phyloP scores from a whole-genome alignment of 768 basidiomycete genomes.

The Scleroderma citrinum region DNA sequence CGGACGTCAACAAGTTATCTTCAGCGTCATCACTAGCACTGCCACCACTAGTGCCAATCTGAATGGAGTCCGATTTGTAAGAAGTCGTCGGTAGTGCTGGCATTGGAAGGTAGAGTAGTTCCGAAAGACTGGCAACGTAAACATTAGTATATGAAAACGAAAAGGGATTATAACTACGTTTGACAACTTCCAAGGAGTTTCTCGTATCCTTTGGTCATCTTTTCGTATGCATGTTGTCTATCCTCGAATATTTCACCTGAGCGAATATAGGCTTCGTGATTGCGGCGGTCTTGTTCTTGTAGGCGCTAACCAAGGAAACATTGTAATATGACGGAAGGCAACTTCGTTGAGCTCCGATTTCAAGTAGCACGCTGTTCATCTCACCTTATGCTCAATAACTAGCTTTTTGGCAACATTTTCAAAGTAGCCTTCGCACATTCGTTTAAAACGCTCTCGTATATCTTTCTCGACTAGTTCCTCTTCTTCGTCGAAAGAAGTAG shows the following conservation, averaged over 20 bases:
- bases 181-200: constrained; percentile 86
- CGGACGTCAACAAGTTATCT: constrained; percentile 40
- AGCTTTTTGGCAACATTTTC: constrained; percentile 89
- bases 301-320: constrained; percentile 54
- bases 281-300: constrained; percentile 94
- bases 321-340: not conserved
- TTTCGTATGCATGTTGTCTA: constrained; percentile 97
- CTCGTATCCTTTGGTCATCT: constrained; percentile 95
- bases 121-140: constrained; percentile 61
- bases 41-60: constrained; percentile 55
- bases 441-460: constrained; percentile 81
- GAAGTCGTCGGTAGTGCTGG: constrained; percentile 80
- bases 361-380: constrained; percentile 10
- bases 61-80: constrained; percentile 76
- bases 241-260: constrained; percentile 99
- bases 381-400: constrained; percentile 83
- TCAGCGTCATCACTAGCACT: constrained; percentile 51
- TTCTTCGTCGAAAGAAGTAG: constrained; percentile 40
- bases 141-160: constrained; percentile 9
- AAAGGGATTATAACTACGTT: constrained; percentile 45
- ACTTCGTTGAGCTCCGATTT: not conserved
- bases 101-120: constrained; percentile 77
- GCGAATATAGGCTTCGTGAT: constrained; percentile 98
- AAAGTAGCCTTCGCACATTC: constrained; percentile 92
- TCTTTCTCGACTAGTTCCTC: constrained; percentile 83